These are phyloP conservation scores for Scheffersomyces lignicola DNA, from an alignment of 1,139 yeast genomes.

Conservation along the genomic window DNA sequence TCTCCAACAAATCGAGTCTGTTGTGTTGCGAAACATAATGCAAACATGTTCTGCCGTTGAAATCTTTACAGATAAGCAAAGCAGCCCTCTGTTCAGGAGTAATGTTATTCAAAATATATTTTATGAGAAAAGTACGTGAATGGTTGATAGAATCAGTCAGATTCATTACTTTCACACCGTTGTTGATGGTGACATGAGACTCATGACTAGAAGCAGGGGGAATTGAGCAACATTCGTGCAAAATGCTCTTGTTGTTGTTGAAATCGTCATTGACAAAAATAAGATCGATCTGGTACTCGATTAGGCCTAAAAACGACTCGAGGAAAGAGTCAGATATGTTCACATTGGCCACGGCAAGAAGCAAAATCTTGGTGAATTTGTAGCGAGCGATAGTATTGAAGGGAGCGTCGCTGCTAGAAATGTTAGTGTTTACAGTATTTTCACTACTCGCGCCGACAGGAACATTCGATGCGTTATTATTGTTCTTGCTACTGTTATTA, in stretches of 20 bases:
- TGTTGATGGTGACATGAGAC: slow-evolving; percentile 39
- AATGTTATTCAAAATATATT: slow-evolving; percentile 30
- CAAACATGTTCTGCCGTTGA: slow-evolving; percentile 78
- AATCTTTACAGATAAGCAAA: slow-evolving; percentile 48
- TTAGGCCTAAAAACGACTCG: slow-evolving; percentile 43
- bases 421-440: too few species aligned
- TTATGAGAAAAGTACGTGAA: slow-evolving; percentile 40
- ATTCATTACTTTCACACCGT: slow-evolving; percentile 46
- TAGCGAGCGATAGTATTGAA: slow-evolving; percentile 21
- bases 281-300: slow-evolving; percentile 45
- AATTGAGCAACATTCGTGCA: slow-evolving; percentile 50
- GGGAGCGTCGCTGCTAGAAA: too few species aligned
- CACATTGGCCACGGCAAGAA: slow-evolving; percentile 57
- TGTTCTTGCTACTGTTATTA: too few species aligned
- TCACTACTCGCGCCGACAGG: too few species aligned
- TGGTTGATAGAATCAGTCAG: slow-evolving; percentile 44
- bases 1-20: slow-evolving; percentile 52
- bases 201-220: slow-evolving; percentile 35
- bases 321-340: slow-evolving; percentile 51
- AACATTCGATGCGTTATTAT: too few species aligned
- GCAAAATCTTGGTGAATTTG: slow-evolving; percentile 63
- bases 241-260: slow-evolving; percentile 39
- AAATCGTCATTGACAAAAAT: slow-evolving; percentile 39
- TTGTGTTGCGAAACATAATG: slow-evolving; percentile 85
- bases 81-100: slow-evolving; percentile 18